These are phyloP conservation scores for Hypoxylon trugodes DNA, from an alignment of 495 filamentous ascomycete genomes.

Conservation along the genomic window DNA sequence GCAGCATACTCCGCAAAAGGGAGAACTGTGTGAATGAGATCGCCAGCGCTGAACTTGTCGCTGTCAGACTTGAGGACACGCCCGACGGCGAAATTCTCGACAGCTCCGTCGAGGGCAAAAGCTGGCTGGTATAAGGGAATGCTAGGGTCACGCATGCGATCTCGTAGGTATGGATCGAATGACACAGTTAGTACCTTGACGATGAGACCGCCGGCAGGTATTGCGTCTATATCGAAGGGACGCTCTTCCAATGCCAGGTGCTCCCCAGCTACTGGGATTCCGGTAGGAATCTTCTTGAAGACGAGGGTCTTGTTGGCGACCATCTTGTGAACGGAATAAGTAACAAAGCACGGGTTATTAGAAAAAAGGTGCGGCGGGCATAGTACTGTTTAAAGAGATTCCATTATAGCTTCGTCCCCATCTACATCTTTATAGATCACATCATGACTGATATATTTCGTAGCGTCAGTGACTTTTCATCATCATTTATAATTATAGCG, in stretches of 20 bases:
- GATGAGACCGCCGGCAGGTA: constrained; percentile 70
- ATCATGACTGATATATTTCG: too few species aligned
- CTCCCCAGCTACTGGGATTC: constrained; percentile 70
- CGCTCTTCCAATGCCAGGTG: constrained; percentile 68
- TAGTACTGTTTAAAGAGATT: too few species aligned
- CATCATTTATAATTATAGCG: too few species aligned
- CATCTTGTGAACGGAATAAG: constrained; percentile 46
- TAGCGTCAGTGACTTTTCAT: too few species aligned
- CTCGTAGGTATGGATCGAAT: constrained; percentile 82
- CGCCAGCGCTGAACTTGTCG: constrained; percentile 65
- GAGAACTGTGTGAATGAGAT: constrained; percentile 61
- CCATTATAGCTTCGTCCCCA: too few species aligned
- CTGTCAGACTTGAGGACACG: constrained; percentile 70
- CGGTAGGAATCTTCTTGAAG: constrained; percentile 70
- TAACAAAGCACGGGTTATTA: too few species aligned
- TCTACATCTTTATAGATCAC: too few species aligned
- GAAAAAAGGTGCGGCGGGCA: too few species aligned
- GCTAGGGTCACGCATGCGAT: constrained; percentile 56
- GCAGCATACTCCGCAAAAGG: constrained; percentile 65
- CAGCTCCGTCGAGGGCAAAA: background rate
- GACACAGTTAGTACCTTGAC: constrained; percentile 75
- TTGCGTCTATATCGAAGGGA: constrained; percentile 65
- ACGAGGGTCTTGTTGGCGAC: constrained; percentile 75
- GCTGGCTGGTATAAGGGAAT: constrained; percentile 41
- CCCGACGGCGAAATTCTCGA: constrained; percentile 46